Conservation (phyloP, 2,329 filamentous ascomycete species). For the Fusarium euwallaceae region DNA sequence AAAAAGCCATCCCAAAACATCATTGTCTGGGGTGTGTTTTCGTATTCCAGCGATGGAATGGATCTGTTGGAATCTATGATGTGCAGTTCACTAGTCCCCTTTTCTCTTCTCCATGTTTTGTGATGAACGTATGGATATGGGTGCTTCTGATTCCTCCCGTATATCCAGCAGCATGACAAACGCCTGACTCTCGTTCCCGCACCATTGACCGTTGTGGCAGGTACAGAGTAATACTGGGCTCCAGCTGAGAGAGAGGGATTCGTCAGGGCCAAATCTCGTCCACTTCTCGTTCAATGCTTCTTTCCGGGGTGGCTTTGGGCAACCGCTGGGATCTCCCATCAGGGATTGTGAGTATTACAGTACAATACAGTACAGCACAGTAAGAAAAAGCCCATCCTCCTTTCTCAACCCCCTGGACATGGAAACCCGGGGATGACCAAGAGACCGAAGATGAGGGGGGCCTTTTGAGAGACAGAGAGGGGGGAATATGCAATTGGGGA, state of each 20-base stretch:
- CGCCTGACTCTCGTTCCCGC: slow-evolving; percentile 31
- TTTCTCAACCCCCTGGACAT: slow-evolving; percentile 7
- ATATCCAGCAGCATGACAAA: slow-evolving; percentile 26
- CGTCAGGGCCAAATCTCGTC: slow-evolving; percentile 17
- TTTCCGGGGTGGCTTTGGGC: slow-evolving; percentile 39
- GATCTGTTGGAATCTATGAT: slow-evolving; percentile 23
- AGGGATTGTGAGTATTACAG: slow-evolving; percentile 23
- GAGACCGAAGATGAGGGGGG: slow-evolving; percentile 23
- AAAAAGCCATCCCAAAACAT: slow-evolving; percentile 21
- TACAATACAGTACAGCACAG: background rate
- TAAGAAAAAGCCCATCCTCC: background rate
- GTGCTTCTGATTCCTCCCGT: background rate
- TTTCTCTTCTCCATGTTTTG: background rate
- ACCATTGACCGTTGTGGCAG: slow-evolving; percentile 23
- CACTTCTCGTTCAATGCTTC: slow-evolving; percentile 27
- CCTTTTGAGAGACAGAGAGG: slow-evolving; percentile 3
- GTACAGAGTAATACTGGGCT: slow-evolving; percentile 16
- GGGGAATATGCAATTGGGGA: slow-evolving; percentile 37
- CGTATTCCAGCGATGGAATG: slow-evolving; percentile 37
- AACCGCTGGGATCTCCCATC: slow-evolving; percentile 24
- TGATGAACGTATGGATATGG: background rate
- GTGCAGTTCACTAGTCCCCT: slow-evolving; percentile 1
- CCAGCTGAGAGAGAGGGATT: slow-evolving; percentile 16
- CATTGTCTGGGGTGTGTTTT: slow-evolving; percentile 16
- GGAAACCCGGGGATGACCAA: slow-evolving; percentile 27